Conservation (phyloP, 495 filamentous ascomycete species). For the Friedmanniomyces endolithicus region DNA sequence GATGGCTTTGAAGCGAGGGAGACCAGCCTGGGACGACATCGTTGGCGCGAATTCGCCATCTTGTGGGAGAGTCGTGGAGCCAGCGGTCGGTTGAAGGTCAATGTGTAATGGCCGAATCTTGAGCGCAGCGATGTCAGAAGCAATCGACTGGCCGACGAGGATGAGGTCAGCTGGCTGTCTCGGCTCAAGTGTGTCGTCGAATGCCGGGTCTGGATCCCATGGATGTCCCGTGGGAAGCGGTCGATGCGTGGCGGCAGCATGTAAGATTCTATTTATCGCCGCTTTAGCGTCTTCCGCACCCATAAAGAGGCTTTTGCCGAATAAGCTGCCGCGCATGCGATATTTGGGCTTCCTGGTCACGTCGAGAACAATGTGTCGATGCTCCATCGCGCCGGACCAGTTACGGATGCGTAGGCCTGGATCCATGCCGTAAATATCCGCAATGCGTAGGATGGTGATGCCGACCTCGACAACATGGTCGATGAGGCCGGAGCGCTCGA, state of each 20-base stretch:
- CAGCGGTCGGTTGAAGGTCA: background rate
- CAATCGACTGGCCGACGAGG: conserved; percentile 7
- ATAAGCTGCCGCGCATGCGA: background rate
- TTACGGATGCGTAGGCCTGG: background rate
- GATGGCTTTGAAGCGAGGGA: background rate
- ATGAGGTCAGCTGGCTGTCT: background rate
- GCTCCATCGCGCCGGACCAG: background rate
- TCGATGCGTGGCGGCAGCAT: background rate
- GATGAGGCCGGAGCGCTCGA: background rate
- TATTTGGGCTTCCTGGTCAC: background rate
- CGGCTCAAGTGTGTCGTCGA: background rate
- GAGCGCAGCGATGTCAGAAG: background rate
- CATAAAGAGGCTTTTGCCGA: conserved; percentile 1
- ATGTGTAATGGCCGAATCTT: background rate
- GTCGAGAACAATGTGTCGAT: conserved; percentile 5
- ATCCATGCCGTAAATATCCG: background rate
- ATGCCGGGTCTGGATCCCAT: background rate
- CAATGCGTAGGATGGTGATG: background rate
- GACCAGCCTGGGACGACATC: background rate
- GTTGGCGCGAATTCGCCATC: too few species aligned
- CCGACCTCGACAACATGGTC: conserved; percentile 2
- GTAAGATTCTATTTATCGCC: background rate
- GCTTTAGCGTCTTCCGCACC: background rate
- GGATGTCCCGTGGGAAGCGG: background rate
- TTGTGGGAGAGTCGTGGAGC: background rate